Percentiles rank a stretch among this genome's conserved stretches.
These are phyloP conservation scores for Stentor coeruleus DNA, from an alignment of 73 alveolate species.

Conservation along the genomic window DNA sequence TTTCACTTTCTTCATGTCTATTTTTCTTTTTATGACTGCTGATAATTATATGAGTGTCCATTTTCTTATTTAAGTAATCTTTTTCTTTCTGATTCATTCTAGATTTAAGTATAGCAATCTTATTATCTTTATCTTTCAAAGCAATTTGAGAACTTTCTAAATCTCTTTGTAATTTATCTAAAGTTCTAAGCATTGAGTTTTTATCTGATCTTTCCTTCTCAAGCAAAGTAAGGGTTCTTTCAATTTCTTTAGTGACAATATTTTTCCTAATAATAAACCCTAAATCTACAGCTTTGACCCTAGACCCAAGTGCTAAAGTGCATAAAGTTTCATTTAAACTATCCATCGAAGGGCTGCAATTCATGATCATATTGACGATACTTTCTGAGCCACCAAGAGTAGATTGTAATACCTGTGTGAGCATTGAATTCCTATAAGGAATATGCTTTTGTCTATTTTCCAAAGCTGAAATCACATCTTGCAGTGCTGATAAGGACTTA, in stretches of 20 bases:
- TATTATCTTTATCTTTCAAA: constrained; percentile 10
- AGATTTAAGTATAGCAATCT: not conserved
- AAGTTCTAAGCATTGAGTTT: constrained; percentile 2
- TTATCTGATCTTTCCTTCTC: constrained; percentile 27
- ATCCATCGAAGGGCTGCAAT: constrained; percentile 9
- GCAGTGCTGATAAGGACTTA: constrained; percentile 60
- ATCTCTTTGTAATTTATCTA: constrained; percentile 24
- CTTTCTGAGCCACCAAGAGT: constrained; percentile 79
- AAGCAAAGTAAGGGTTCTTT: not conserved
- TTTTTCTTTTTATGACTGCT: not conserved
- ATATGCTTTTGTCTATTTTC: constrained; percentile 70
- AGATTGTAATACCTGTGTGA: constrained; percentile 71
- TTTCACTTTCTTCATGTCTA: not conserved
- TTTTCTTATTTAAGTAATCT: not conserved
- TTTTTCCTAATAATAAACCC: constrained; percentile 13
- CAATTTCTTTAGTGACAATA: constrained; percentile 14
- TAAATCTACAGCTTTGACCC: constrained; percentile 21
- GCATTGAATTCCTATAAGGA: constrained; percentile 83
- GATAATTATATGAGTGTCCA: not conserved
- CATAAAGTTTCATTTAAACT: constrained; percentile 17
- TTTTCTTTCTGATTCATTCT: not conserved
- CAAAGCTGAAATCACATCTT: constrained; percentile 76
- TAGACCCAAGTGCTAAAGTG: constrained; percentile 8
- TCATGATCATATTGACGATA: not conserved
- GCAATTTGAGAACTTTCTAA: not conserved